Evolutionary conservation across 352 stramenopile species (phyloP), one percentile per base, ranked within the genome.

Genomic region (Pythium aquatile): DNA sequence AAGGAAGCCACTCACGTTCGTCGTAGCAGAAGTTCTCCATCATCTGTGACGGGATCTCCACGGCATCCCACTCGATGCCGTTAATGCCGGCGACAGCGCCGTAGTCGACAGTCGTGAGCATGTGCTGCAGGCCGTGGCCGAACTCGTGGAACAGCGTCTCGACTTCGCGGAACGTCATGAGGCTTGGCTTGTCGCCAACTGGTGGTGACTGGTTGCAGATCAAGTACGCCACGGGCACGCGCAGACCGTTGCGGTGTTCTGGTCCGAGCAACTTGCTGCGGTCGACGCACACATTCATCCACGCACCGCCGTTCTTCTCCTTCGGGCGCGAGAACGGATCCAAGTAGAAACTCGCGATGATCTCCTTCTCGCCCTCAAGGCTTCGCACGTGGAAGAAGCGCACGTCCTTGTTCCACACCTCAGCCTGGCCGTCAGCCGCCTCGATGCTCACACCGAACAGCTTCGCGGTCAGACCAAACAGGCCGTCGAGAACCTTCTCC

Each of bases 1-100:
- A 16, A 29, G 81, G 47, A 53, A 56, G 20, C 37, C 3, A 72
- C 68, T 24, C 17, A 85, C 81, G 77, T 58, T 85, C 73, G 72
- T 99, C 92, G 75, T 99, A 99, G 76, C 95, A 98, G 81, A 97
- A 99, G 75, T 99, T 99, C 66, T 99, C 97, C 97, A 99, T 99
- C 81, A 99, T 99, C 79, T 99, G 97, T 11, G 89, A 98, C 28
- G 97, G 97, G 17, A 98, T 78, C 72, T 99, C 97, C 3, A 99
- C 97, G 14, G 97, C 97, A 81, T 99, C 97, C 97, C 97, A 99
- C 76, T 99, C 97, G 16, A 99, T 88, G 49, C 93, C 94, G 72
- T 98, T 99, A 75, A 99, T 98, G 16, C 96, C 97, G 5, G 97
- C 94, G 39, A 98, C 96, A 52, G 98, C 96, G 61, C 93, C 95